Evolutionary conservation across 2,329 filamentous ascomycete genomes (phyloP).

Genomic region (Aspergillus spinulosporus): DNA sequence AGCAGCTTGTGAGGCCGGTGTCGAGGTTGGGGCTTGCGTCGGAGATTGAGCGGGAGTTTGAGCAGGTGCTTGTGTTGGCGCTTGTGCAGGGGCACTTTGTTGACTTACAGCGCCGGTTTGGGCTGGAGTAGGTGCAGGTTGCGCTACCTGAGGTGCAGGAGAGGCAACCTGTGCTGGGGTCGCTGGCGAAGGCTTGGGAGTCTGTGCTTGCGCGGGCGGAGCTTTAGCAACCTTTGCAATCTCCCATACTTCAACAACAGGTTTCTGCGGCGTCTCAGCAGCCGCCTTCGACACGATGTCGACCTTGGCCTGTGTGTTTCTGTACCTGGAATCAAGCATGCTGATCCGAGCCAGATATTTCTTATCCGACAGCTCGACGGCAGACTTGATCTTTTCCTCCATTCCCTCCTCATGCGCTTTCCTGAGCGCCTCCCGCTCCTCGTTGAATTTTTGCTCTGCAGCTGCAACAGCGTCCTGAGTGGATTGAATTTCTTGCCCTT

Average conservation of each 20-base stretch:
- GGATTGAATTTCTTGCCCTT: conserved; percentile 38
- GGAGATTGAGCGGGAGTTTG: neutral
- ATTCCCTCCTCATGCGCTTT: conserved; percentile 57
- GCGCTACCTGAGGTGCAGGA: conserved; percentile 17
- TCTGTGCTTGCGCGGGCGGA: conserved; percentile 39
- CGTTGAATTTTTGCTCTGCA: conserved; percentile 41
- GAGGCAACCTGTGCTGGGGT: conserved; percentile 26
- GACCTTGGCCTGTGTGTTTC: conserved; percentile 68
- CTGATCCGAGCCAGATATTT: conserved; percentile 73
- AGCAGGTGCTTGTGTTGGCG: neutral
- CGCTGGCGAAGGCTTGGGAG: conserved; percentile 30
- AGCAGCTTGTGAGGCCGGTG: conserved; percentile 1
- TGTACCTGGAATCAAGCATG: conserved; percentile 71
- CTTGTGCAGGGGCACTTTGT: conserved; percentile 2
- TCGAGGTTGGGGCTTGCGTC: no score
- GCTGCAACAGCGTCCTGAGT: conserved; percentile 40
- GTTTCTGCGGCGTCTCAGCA: conserved; percentile 77
- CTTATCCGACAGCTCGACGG: conserved; percentile 71
- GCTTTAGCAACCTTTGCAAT: conserved; percentile 69
- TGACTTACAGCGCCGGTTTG: conserved; percentile 14
- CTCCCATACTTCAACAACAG: conserved; percentile 85
- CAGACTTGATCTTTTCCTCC: conserved; percentile 59
- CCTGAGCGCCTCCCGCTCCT: conserved; percentile 43
- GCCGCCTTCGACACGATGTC: conserved; percentile 78
- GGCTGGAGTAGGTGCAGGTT: conserved; percentile 14